Conservation (phyloP, 2,329 filamentous ascomycete genomes). For the Onygenales sp. region DNA sequence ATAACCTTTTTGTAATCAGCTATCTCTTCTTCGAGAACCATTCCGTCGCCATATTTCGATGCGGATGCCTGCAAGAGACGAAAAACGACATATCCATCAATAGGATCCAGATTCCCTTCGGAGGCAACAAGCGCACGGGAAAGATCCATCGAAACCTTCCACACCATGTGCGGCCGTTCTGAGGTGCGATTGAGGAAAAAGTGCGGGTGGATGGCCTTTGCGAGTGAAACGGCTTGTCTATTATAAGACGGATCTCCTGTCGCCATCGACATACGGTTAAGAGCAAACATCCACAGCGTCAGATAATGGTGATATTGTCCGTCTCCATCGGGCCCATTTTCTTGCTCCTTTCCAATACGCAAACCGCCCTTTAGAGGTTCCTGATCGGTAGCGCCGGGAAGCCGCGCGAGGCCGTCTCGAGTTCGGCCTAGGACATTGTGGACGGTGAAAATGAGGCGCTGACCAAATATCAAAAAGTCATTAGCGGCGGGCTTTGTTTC, state of each 20-base stretch:
- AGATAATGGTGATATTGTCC: conserved; percentile 55
- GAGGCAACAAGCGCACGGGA: conserved; percentile 37
- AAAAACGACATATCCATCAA: conserved; percentile 46
- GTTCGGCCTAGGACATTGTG: conserved; percentile 46
- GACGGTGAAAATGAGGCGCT: conserved; percentile 40
- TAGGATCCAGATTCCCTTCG: conserved; percentile 48
- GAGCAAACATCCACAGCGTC: conserved; percentile 54
- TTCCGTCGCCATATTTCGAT: conserved; percentile 18
- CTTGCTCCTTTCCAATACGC: conserved; percentile 48
- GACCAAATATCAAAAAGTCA: conserved; percentile 42
- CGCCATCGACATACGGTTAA: conserved; percentile 45
- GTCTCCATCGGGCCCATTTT: conserved; percentile 42
- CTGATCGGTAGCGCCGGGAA: conserved; percentile 43
- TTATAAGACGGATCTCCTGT: conserved; percentile 40
- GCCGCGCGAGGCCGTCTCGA: conserved; percentile 37
- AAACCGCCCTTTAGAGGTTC: conserved; percentile 47
- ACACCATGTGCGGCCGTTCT: conserved; percentile 38
- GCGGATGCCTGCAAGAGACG: conserved; percentile 39
- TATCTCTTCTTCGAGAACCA: conserved; percentile 41
- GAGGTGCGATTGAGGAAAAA: conserved; percentile 38
- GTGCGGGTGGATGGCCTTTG: conserved; percentile 42
- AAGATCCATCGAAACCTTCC: conserved; percentile 48
- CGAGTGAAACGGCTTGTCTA: conserved; percentile 42
- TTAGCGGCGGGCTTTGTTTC: conserved; percentile 15
- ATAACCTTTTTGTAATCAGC: conserved; percentile 43